Percentiles rank a stretch among this genome's conserved stretches.
Conservation (phyloP, 2,329 filamentous ascomycete species). For the Bipolaris oryzae region DNA sequence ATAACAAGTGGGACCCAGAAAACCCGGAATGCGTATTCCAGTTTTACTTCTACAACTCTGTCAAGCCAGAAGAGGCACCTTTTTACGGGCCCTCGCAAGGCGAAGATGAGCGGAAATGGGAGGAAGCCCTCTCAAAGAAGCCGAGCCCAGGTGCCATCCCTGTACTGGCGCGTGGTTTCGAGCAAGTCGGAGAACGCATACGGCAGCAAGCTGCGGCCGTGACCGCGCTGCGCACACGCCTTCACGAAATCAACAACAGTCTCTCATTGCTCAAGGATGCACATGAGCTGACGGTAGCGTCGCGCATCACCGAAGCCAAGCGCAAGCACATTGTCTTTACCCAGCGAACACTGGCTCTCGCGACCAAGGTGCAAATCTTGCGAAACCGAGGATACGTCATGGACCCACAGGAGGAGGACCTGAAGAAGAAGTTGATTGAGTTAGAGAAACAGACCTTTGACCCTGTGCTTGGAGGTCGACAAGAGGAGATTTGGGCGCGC, state of each 20-base stretch:
- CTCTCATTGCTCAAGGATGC: conserved; percentile 74
- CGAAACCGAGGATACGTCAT: conserved; percentile 82
- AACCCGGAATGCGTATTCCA: conserved; percentile 75
- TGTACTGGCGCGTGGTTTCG: conserved; percentile 75
- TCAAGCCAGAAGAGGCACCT: conserved; percentile 74
- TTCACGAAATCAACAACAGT: conserved; percentile 80
- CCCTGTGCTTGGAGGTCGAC: conserved; percentile 73
- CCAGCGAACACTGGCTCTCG: conserved; percentile 74
- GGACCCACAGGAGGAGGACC: conserved; percentile 77
- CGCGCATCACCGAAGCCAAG: conserved; percentile 73
- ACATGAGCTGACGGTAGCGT: conserved; percentile 77
- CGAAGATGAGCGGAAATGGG: conserved; percentile 81
- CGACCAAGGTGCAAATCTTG: conserved; percentile 79
- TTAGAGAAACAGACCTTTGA: conserved; percentile 75
- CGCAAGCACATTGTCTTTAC: conserved; percentile 74
- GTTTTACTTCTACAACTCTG: conserved; percentile 86
- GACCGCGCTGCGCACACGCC: conserved; percentile 69
- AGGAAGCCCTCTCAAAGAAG: conserved; percentile 80
- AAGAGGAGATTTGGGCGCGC: conserved; percentile 85
- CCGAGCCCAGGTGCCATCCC: conserved; percentile 78
- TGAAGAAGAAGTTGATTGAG: conserved; percentile 72
- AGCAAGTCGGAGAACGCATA: conserved; percentile 72
- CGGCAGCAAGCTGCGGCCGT: conserved; percentile 74
- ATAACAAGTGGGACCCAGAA: conserved; percentile 75
- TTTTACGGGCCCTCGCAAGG: conserved; percentile 73